A percentile compares a stretch with the other conserved stretches of the same genome.
phyloP scores from a whole-genome alignment of 2,329 filamentous ascomycete species.

The Cytospora piceae region DNA sequence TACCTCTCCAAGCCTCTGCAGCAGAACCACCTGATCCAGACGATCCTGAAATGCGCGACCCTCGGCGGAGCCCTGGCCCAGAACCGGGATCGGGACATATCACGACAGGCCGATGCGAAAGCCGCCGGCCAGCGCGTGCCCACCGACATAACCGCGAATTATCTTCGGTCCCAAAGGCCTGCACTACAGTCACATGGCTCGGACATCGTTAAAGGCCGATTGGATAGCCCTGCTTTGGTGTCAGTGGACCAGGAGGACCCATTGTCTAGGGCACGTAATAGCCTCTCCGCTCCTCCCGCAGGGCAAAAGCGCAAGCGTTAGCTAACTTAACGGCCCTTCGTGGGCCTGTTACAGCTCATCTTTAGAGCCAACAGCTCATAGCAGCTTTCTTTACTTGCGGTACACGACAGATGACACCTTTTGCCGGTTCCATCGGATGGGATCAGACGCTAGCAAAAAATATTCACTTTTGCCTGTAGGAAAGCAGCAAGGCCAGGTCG shows the following conservation, averaged over 20 bases:
- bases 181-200: constrained; percentile 56
- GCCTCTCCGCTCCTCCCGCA: constrained; percentile 48
- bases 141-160: constrained; percentile 38
- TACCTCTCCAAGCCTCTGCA: constrained; percentile 96
- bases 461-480: constrained; percentile 18
- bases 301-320: constrained; percentile 32
- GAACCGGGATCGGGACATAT: constrained; percentile 65
- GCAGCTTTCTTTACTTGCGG: constrained; percentile 23
- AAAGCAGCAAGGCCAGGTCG: constrained; percentile 29
- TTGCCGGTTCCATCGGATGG: constrained; percentile 17
- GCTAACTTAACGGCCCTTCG: constrained; percentile 29
- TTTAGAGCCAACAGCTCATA: constrained; percentile 32
- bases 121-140: constrained; percentile 43
- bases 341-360: constrained; percentile 31
- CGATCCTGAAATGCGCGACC: constrained; percentile 94
- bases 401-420: constrained; percentile 12
- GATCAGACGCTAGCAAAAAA: constrained; percentile 23
- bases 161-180: constrained; percentile 53
- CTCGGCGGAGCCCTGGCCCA: constrained; percentile 84
- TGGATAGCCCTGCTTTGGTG: constrained; percentile 66
- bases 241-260: constrained; percentile 64
- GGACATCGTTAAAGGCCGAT: constrained; percentile 32
- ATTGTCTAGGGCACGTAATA: constrained; percentile 55
- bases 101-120: constrained; percentile 54
- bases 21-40: constrained; percentile 96